Base-by-base conservation (phyloP, 345 rosid species). In the Populus alba region DNA sequence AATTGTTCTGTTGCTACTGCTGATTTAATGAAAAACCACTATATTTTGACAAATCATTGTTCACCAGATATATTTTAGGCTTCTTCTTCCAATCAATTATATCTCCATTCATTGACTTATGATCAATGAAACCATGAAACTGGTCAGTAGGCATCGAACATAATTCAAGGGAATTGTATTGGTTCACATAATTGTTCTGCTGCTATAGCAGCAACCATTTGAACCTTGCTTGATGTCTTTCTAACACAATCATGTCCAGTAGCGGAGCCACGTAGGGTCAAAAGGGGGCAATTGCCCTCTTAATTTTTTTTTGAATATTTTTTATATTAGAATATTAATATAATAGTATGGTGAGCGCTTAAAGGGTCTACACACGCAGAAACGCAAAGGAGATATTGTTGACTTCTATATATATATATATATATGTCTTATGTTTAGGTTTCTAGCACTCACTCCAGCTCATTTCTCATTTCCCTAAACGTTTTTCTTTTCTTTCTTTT, bases 181-280 rank as follows among this genome's bases (percentile, higher is more conserved):
- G 82, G 71, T 70, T 75, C 53, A 27, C 76, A 55, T 43, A 76
- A 70, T 72, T 73, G 66, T 77, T 53, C 59, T 53, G 9, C n/a
- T 51, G 87, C 37, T 83, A 87, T 25, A 27, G 85, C 41, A 3
- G 68, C 73, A 76, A 57, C 81, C 83, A 80, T 74, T 79, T 83
- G 65, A 86, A 38, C 80, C 78, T 82, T 8, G 66, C 74, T 29
- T 59, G 75, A 53, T 72, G 82, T 74, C 81, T 83, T 73, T 84
- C 84, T 13, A 78, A 79, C 74, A 76, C 80, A 74, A 67, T 77
- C 85, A 80, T 73, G 73, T 87, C 90, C 82, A 74, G 1, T 27
- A 1, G 1, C 27, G 27, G 27, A 27, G 27, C 27, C 27, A 27
- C 1, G 27, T 27, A 27, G 27, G 1, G 27, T 27, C 27, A 27